Evolutionary conservation across 768 basidiomycete genomes (phyloP).

Genomic region (Hydnomerulius pinastri): DNA sequence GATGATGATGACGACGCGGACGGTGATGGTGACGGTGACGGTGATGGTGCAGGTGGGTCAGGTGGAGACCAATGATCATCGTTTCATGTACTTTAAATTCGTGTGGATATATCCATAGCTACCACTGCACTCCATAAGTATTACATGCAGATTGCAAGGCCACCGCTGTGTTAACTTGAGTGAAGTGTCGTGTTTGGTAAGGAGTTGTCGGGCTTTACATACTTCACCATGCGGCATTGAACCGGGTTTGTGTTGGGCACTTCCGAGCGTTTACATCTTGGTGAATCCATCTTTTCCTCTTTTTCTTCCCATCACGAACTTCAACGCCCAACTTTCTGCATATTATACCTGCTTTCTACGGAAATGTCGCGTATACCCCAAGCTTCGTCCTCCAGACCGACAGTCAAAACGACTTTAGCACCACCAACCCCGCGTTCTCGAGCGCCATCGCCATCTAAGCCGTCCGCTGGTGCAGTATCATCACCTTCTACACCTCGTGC

Average conservation of each 20-base stretch:
- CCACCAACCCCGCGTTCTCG: conserved; percentile 34
- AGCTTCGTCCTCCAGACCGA: conserved; percentile 33
- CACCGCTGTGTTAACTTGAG: background rate
- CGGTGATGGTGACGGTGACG: background rate
- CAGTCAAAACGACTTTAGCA: conserved; percentile 28
- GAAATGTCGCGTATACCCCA: conserved; percentile 46
- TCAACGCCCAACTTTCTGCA: background rate
- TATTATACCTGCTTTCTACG: background rate
- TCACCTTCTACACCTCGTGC: conserved; percentile 30
- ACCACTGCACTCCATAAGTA: background rate
- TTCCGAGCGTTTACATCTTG: no score
- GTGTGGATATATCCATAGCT: background rate
- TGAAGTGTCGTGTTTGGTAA: background rate
- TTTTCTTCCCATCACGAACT: conserved; percentile 8
- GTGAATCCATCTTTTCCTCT: background rate
- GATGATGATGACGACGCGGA: conserved; percentile 20
- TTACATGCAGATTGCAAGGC: background rate
- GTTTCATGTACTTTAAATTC: conserved; percentile 1
- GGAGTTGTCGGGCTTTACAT: background rate
- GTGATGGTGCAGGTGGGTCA: background rate
- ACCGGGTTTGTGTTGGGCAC: no score
- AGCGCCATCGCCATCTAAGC: conserved; percentile 32
- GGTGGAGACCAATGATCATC: conserved; percentile 2
- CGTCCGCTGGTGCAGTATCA: conserved; percentile 25
- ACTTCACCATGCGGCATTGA: no score